Conservation (phyloP, 2,329 filamentous ascomycete genomes). For the Aspergillus sp. region DNA sequence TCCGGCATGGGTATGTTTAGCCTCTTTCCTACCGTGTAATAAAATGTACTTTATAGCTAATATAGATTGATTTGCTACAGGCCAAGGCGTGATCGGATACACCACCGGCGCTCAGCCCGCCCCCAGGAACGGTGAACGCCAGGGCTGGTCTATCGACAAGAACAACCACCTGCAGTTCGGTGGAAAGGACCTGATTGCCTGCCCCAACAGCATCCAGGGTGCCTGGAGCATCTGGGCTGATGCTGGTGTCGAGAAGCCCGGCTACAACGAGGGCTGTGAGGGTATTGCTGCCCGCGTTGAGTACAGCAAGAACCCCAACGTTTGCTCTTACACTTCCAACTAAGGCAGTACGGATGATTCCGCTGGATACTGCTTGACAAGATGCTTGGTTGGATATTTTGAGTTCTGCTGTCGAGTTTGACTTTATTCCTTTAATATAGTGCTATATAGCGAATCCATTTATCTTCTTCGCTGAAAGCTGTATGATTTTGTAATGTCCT, state of each 20-base stretch:
- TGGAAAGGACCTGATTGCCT: conserved; percentile 53
- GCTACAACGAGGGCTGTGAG: conserved; percentile 37
- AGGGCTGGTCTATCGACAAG: conserved; percentile 51
- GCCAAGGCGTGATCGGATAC: conserved; percentile 58
- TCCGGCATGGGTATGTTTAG: conserved; percentile 58
- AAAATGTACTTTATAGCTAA: too few species aligned
- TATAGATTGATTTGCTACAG: conserved; percentile 27
- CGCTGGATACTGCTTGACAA: too few species aligned
- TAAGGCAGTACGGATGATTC: conserved; percentile 14
- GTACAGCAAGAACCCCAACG: conserved; percentile 24
- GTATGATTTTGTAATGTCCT: too few species aligned
- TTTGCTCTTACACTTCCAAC: conserved; percentile 28
- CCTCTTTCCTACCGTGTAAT: not conserved
- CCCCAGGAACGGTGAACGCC: conserved; percentile 44
- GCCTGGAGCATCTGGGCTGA: conserved; percentile 44
- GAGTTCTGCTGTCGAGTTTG: too few species aligned
- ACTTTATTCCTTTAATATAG: too few species aligned
- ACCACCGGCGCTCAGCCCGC: conserved; percentile 47
- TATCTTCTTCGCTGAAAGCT: too few species aligned
- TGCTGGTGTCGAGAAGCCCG: conserved; percentile 32
- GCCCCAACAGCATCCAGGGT: conserved; percentile 50
- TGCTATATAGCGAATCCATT: too few species aligned
- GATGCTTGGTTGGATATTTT: too few species aligned
- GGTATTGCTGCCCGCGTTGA: conserved; percentile 33
- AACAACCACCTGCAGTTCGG: conserved; percentile 52